Evolutionary conservation across 2,329 filamentous ascomycete genomes (phyloP), one percentile per base, ranked within the genome.

Genomic region (Corynespora cassiicola): DNA sequence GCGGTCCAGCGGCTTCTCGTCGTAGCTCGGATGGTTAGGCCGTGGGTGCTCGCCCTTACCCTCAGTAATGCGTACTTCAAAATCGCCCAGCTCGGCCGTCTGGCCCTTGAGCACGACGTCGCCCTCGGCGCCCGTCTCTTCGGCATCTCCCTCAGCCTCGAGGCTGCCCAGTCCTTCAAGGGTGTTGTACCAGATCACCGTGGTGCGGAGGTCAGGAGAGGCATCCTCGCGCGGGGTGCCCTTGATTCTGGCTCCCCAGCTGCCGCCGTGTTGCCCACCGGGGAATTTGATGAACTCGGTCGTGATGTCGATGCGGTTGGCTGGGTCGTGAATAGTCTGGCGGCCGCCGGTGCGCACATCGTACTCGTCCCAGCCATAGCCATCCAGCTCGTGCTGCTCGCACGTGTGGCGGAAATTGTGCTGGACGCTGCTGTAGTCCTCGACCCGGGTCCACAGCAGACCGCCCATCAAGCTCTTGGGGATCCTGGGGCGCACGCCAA

Each of bases 341-440:
- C 88, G 78, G 39, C 94, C 94, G 47, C 94, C 94, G 39, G 79
- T 86, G 41, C 94, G 81, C 15, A 90, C 85, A 70, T 99, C 94
- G 68, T 95, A 99, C 66, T 95, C 89, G 59, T 97, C 91, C 94
- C 94, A 99, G 47, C 94, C 94, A 68, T 99, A 99, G 39, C 92
- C 92, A 31, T 84, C 87, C 80, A 99, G 95, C 66, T 95, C 90
- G 66, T 94, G 82, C 68, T 99, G 94, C 69, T 97, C 94, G 72
- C 94, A 99, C 0, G 94, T 96, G 68, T 96, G 90, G 50, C 94
- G 85, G 58, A 96, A 87, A 94, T 90, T 88, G 44, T 84, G 73
- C 64, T 94, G 88, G 36, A 91, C 81, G 45, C 83, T 82, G 26
- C 76, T 72, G 68, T 86, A 96, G 53, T 85, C 80, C 60, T 97